Conservation (phyloP, 495 filamentous ascomycete species). For the Podospora conica region DNA sequence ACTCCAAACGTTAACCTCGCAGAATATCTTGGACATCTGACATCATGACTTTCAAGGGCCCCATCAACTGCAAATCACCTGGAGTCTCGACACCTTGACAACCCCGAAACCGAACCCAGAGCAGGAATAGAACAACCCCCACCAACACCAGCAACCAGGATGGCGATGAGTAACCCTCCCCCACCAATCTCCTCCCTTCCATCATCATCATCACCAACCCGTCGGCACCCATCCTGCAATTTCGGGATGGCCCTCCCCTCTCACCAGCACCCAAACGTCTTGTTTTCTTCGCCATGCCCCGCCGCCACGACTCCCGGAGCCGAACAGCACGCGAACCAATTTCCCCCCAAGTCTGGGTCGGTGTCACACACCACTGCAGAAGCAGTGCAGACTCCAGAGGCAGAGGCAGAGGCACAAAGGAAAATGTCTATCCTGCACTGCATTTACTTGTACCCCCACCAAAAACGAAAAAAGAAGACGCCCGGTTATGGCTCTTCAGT, state of each 20-base stretch:
- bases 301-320: not conserved
- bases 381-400: not conserved
- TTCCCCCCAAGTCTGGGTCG: not conserved
- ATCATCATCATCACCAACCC: not conserved
- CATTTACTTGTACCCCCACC: too few relatives aligned
- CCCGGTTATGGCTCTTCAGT: too few relatives aligned
- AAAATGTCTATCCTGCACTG: too few relatives aligned
- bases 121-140: too few relatives aligned
- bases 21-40: too few relatives aligned
- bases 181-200: not conserved
- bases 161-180: not conserved
- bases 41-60: too few relatives aligned
- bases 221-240: not conserved
- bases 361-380: not conserved
- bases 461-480: not conserved
- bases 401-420: not conserved
- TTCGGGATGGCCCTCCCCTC: too few relatives aligned
- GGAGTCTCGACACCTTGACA: too few relatives aligned
- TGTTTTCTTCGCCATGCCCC: not conserved
- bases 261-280: not conserved
- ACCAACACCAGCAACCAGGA: not conserved
- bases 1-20: too few relatives aligned
- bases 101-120: too few relatives aligned
- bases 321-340: not conserved
- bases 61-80: too few relatives aligned